Base-by-base conservation (phyloP, 768 basidiomycete species). In the Butyriboletus loyo region DNA sequence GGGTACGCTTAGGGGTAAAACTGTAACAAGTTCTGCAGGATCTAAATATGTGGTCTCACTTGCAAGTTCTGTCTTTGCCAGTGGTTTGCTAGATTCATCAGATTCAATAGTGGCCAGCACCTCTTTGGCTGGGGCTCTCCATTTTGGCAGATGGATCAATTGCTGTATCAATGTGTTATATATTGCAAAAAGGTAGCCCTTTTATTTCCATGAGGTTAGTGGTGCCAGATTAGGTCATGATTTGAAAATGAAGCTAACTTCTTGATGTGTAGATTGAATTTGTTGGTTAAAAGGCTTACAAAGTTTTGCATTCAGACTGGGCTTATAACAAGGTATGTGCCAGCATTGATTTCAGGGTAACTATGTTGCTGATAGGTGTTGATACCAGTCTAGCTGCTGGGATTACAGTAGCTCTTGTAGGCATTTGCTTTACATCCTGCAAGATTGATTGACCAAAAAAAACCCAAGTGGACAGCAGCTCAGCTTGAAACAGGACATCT, bases 251-350 rank as follows among this genome's bases (percentile, higher is more conserved):
- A 21, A 28, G 17, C 28, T 31, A 7, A 50, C 11, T 21, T 7
- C 32, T 24, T 17, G 3, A 25, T 43, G 0, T 22, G 3, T 40
- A 67, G 66, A 21, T 43, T 64, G 10, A 35, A 31, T 2, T 32
- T 59, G 30, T 41, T 59, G 35, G 35, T 70, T 32, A 27, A 49
- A 31, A 64, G 24, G 19, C 40, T 68, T 0, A 38, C 30, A 45
- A 64, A 10, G 3, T 62, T 68, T 51, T 55, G 27, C 11, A 53
- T 61, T 19, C 68, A 68, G 21, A 68, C 68, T 55, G 66, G 66
- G 7, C 28, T 64, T 1, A 49, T 66, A 34, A 68, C 68, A 10
- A 42, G 64, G 66, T 55, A 43, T 49, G 43, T 43, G 19, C n/a
- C n/a, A n/a, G 1, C 9, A 39, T 43, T 46, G 2, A 14, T 47